Evolutionary conservation across 345 rosid species (phyloP).

Genomic region (Litchi chinensis): DNA sequence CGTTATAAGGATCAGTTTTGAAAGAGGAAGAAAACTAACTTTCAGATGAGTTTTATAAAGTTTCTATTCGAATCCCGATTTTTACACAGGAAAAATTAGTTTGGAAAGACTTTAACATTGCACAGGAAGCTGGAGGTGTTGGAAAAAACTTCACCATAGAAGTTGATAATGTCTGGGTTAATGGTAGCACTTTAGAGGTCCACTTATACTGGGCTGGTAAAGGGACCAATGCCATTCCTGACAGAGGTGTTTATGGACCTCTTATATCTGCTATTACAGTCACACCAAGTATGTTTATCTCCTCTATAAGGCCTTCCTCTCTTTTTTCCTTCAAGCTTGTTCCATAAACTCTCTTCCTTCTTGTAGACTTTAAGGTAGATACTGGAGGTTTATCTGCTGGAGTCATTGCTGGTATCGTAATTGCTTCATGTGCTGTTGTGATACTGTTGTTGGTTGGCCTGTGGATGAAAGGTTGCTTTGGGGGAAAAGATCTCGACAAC

Average conservation of each 20-base stretch:
- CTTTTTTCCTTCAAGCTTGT: too few species aligned
- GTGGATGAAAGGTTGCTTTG: slow-evolving; percentile 51
- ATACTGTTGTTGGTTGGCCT: slow-evolving; percentile 46
- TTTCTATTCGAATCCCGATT: slow-evolving; percentile 5
- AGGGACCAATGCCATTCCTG: slow-evolving; percentile 74
- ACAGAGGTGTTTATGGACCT: slow-evolving; percentile 76
- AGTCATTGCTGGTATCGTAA: slow-evolving; percentile 1
- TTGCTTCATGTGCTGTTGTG: slow-evolving; percentile 44
- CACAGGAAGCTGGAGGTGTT: slow-evolving; percentile 70
- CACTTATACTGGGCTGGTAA: slow-evolving; percentile 61
- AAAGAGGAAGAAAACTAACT: too few species aligned
- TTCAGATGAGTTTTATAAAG: background rate
- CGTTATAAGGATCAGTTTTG: too few species aligned
- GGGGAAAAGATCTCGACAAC: slow-evolving; percentile 53
- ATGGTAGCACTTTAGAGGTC: slow-evolving; percentile 52
- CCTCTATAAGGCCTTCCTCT: slow-evolving; percentile 22
- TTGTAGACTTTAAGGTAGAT: too few species aligned
- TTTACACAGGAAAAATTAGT: slow-evolving; percentile 56
- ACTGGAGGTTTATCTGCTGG: too few species aligned
- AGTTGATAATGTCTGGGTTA: slow-evolving; percentile 42
- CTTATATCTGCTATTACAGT: slow-evolving; percentile 77
- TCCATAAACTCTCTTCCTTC: too few species aligned
- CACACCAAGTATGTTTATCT: slow-evolving; percentile 19
- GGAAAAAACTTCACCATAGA: slow-evolving; percentile 38
- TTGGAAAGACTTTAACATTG: slow-evolving; percentile 60